Evolutionary conservation across 1,284 basidiomycete species (phyloP).

Genomic region (Marasmius oreades): DNA sequence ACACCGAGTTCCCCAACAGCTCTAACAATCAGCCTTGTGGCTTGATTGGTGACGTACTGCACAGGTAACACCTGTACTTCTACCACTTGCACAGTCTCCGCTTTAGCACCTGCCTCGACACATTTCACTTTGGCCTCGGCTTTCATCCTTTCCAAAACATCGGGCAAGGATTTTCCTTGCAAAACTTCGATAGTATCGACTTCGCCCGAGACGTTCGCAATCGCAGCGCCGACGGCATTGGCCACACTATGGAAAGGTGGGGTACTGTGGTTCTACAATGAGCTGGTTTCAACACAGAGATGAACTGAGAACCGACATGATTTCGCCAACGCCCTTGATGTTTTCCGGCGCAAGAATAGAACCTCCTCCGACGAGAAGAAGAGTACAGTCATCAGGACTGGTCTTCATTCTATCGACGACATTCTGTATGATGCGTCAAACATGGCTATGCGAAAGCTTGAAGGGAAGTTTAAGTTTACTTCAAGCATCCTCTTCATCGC

Average conservation of each 20-base stretch:
- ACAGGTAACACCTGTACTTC: conserved; percentile 41
- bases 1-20: conserved; percentile 40
- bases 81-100: conserved; percentile 37
- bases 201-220: conserved; percentile 37
- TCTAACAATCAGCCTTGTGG: conserved; percentile 44
- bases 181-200: conserved; percentile 42
- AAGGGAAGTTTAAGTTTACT: conserved; percentile 10
- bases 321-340: conserved; percentile 42
- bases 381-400: conserved; percentile 40
- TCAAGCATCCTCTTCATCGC: conserved; percentile 45
- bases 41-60: conserved; percentile 51
- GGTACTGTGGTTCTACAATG: neutral
- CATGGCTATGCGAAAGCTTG: neutral
- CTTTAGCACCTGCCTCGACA: conserved; percentile 41
- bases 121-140: conserved; percentile 40
- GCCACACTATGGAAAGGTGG: conserved; percentile 49
- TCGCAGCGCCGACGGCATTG: conserved; percentile 55
- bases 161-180: conserved; percentile 32
- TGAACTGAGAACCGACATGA: conserved; percentile 30
- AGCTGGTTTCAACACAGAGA: neutral
- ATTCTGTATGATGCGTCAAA: conserved; percentile 10
- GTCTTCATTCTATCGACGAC: conserved; percentile 52
- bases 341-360: conserved; percentile 41
- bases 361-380: conserved; percentile 48
- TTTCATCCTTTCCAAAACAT: conserved; percentile 38